Evolutionary conservation across 2,329 filamentous ascomycete genomes (phyloP).

Genomic region (Colletotrichum ledebouriae): DNA sequence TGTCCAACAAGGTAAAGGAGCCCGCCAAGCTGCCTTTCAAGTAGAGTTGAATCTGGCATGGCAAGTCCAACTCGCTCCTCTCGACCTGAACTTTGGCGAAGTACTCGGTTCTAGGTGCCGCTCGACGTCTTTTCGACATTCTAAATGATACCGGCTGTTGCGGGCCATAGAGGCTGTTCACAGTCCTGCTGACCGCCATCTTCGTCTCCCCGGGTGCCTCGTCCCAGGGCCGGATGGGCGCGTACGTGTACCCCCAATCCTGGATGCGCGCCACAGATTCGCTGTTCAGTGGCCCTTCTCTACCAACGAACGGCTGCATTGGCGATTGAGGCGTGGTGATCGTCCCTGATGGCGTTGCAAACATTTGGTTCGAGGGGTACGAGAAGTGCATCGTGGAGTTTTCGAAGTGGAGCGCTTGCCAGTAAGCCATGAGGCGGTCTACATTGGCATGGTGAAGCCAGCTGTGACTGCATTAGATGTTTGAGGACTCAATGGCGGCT

Average conservation of each 20-base stretch:
- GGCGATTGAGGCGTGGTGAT: constrained; percentile 59
- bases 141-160: constrained; percentile 19
- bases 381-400: constrained; percentile 52
- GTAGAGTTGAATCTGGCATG: constrained; percentile 54
- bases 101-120: constrained; percentile 48
- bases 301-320: constrained; percentile 64
- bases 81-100: constrained; percentile 54
- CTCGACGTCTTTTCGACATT: constrained; percentile 9
- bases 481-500: not conserved
- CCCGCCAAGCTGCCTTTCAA: constrained; percentile 49
- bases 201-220: constrained; percentile 71
- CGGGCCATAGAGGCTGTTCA: constrained; percentile 64
- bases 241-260: constrained; percentile 58
- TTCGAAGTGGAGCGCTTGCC: constrained; percentile 59
- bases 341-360: constrained; percentile 56
- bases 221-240: constrained; percentile 59
- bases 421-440: constrained; percentile 74
- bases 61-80: constrained; percentile 53
- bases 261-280: constrained; percentile 50
- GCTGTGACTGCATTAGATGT: constrained; percentile 46
- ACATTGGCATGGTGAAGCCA: constrained; percentile 70
- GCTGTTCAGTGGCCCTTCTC: constrained; percentile 59
- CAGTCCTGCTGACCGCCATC: constrained; percentile 69
- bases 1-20: constrained; percentile 52
- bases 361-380: constrained; percentile 55